These are phyloP conservation scores for Yamadazyma laniorum DNA, from an alignment of 805 yeast species.

Conservation along the genomic window DNA sequence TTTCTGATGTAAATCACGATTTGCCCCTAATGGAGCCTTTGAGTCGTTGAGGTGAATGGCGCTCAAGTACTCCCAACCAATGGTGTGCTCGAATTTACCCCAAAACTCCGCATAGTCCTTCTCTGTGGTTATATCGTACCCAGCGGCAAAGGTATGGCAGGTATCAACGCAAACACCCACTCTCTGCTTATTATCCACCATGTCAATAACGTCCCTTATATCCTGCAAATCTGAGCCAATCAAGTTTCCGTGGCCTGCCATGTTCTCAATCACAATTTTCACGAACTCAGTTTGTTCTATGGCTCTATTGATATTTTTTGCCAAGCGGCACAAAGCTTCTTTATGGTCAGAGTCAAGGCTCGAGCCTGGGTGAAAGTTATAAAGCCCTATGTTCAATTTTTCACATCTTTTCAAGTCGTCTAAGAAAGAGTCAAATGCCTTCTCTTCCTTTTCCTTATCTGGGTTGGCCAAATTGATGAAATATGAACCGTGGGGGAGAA, in stretches of 20 bases:
- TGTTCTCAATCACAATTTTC: conserved; percentile 87
- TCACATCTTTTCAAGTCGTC: conserved; percentile 92
- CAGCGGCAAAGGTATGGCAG: conserved; percentile 96
- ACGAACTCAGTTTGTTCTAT: conserved; percentile 72
- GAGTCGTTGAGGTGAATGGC: conserved; percentile 94
- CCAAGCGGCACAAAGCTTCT: conserved; percentile 65
- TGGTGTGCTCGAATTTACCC: conserved; percentile 65
- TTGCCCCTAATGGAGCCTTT: conserved; percentile 87
- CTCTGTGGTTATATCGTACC: conserved; percentile 75
- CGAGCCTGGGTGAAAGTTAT: conserved; percentile 94
- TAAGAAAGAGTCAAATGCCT: conserved; percentile 71
- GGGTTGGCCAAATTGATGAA: conserved; percentile 92
- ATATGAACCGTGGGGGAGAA: conserved; percentile 93
- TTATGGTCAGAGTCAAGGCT: conserved; percentile 66
- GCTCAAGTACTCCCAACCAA: conserved; percentile 73
- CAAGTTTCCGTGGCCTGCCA: conserved; percentile 96
- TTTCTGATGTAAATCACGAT: conserved; percentile 87
- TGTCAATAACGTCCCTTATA: conserved; percentile 66
- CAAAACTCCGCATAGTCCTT: conserved; percentile 65
- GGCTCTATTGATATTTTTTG: conserved; percentile 77
- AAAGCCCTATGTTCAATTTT: conserved; percentile 74
- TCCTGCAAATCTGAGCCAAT: conserved; percentile 83
- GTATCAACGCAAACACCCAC: conserved; percentile 98
- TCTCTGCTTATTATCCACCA: conserved; percentile 75
- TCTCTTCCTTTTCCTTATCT: conserved; percentile 70